Conservation (phyloP, 495 filamentous ascomycete genomes). For the Umbilicaria muhlenbergii region DNA sequence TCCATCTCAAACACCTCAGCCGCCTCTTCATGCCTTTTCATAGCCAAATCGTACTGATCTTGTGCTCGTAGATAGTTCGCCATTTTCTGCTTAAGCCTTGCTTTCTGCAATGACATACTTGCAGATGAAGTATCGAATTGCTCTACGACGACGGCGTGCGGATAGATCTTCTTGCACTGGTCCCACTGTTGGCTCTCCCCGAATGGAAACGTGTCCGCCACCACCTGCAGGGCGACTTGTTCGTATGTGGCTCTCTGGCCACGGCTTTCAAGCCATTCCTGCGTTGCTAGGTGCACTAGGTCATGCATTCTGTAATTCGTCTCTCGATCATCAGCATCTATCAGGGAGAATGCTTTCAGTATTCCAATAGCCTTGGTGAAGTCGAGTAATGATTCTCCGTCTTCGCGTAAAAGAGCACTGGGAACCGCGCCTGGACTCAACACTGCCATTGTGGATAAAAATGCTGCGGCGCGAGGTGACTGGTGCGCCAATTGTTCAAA, state of each 20-base stretch:
- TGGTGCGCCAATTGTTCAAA: slow-evolving; percentile 27
- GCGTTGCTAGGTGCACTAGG: slow-evolving; percentile 27
- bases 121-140: not conserved
- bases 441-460: slow-evolving; percentile 28
- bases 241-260: slow-evolving; percentile 13
- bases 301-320: slow-evolving; percentile 24
- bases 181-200: slow-evolving; percentile 19
- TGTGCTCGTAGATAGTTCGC: too few relatives aligned
- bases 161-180: slow-evolving; percentile 19
- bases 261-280: slow-evolving; percentile 24
- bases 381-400: slow-evolving; percentile 8
- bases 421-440: slow-evolving; percentile 27
- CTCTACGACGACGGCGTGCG: slow-evolving; percentile 22
- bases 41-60: too few relatives aligned
- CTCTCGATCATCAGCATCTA: slow-evolving; percentile 11
- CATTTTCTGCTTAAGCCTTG: too few relatives aligned
- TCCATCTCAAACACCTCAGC: too few relatives aligned
- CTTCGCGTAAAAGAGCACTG: slow-evolving; percentile 11
- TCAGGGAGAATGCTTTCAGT: slow-evolving; percentile 26
- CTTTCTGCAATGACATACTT: too few relatives aligned
- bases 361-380: slow-evolving; percentile 21
- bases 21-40: too few relatives aligned
- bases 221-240: slow-evolving; percentile 16
- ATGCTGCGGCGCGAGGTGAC: slow-evolving; percentile 14
- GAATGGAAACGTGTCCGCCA: slow-evolving; percentile 20